Percentiles rank a stretch among this genome's conserved stretches.
phyloP scores from a whole-genome alignment of 192 early-diverging fungal species.

The Coemansia sp. region DNA sequence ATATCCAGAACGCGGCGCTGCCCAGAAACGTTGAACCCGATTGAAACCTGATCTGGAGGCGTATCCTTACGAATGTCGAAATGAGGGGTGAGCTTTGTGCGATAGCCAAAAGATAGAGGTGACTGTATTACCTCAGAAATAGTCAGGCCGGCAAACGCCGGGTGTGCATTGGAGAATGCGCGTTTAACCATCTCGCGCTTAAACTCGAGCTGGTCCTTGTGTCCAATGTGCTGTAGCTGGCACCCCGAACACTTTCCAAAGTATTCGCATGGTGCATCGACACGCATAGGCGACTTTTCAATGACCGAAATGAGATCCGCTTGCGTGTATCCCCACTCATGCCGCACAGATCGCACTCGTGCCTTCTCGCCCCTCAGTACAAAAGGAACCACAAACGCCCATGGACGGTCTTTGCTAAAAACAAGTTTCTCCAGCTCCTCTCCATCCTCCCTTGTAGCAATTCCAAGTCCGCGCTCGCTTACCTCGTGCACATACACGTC shows the following conservation, averaged over 20 bases:
- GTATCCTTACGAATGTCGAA: slow-evolving; percentile 56
- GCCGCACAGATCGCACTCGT: slow-evolving; percentile 34
- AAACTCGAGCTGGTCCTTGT: slow-evolving; percentile 59
- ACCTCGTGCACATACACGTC: slow-evolving; percentile 44
- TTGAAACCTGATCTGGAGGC: slow-evolving; percentile 42
- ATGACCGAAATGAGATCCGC: slow-evolving; percentile 30
- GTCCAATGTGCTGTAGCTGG: slow-evolving; percentile 62
- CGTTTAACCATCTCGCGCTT: slow-evolving; percentile 60
- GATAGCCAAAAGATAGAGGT: slow-evolving; percentile 59
- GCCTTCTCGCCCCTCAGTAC: slow-evolving; percentile 40
- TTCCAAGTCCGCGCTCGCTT: slow-evolving; percentile 39
- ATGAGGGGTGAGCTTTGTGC: slow-evolving; percentile 70
- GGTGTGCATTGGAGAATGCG: slow-evolving; percentile 52
- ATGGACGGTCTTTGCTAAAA: slow-evolving; percentile 27
- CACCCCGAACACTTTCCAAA: slow-evolving; percentile 64
- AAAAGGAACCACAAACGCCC: slow-evolving; percentile 43
- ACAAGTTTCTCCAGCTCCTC: slow-evolving; percentile 31
- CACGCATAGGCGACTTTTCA: slow-evolving; percentile 32
- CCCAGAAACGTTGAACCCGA: slow-evolving; percentile 62
- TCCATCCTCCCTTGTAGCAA: slow-evolving; percentile 39
- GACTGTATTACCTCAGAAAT: slow-evolving; percentile 55
- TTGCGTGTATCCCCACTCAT: slow-evolving; percentile 54
- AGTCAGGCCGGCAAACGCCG: slow-evolving; percentile 39
- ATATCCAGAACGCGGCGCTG: slow-evolving; percentile 64
- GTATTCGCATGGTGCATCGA: slow-evolving; percentile 60